A percentile compares a stretch with the other conserved stretches of the same genome.
phyloP scores from a whole-genome alignment of 345 rosid species.

The Cochlearia excelsa region DNA sequence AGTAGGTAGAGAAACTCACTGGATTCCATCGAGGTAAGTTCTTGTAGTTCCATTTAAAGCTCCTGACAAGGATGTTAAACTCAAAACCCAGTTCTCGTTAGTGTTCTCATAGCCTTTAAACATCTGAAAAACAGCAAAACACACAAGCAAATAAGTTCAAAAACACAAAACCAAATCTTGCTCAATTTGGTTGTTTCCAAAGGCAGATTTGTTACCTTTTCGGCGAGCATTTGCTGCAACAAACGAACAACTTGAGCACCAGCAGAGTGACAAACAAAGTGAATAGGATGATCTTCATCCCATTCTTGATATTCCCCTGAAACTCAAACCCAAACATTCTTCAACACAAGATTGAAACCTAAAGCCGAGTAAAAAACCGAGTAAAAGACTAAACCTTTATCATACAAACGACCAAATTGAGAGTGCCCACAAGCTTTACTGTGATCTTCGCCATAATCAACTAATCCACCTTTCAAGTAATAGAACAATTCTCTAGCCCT shows the following conservation, averaged over 20 bases:
- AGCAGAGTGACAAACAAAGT: slow-evolving; percentile 96
- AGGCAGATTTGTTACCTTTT: slow-evolving; percentile 50
- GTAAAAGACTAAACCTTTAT: slow-evolving; percentile 49
- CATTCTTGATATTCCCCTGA: slow-evolving; percentile 87
- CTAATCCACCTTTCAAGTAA: slow-evolving; percentile 87
- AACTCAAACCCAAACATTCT: slow-evolving; percentile 18
- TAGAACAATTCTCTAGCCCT: slow-evolving; percentile 97
- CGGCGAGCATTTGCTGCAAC: slow-evolving; percentile 97
- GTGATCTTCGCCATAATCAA: slow-evolving; percentile 95
- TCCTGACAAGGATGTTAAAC: slow-evolving; percentile 88
- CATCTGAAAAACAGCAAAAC: slow-evolving; percentile 41
- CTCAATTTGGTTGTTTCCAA: not conserved
- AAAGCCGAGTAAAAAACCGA: no score
- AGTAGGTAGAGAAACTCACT: slow-evolving; percentile 46
- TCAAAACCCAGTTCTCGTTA: slow-evolving; percentile 87
- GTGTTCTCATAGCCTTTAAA: slow-evolving; percentile 76
- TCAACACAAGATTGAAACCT: not conserved
- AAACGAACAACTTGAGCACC: slow-evolving; percentile 99
- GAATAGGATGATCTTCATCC: slow-evolving; percentile 95
- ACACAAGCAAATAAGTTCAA: slow-evolving; percentile 15
- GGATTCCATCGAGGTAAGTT: slow-evolving; percentile 87
- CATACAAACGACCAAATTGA: slow-evolving; percentile 77
- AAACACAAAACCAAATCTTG: slow-evolving; percentile 9
- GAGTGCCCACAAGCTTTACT: slow-evolving; percentile 90
- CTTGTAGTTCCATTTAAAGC: slow-evolving; percentile 97